Base-by-base conservation (phyloP, 1,284 basidiomycete genomes). In the Wallemia ichthyophaga region DNA sequence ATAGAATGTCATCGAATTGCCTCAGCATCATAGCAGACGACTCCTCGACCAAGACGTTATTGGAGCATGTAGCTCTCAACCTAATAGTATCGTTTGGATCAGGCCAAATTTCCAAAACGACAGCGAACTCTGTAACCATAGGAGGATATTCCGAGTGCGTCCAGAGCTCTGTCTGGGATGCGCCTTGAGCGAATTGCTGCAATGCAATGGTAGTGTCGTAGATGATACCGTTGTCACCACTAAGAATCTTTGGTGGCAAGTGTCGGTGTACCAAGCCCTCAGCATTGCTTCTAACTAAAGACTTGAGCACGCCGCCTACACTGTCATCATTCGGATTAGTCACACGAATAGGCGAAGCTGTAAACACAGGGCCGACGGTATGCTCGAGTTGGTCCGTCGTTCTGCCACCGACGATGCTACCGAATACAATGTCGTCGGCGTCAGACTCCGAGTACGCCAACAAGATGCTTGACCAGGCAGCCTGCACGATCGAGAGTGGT, bases 361-460 rank as follows among this genome's bases (percentile, higher is more conserved):
- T 56, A 24, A 56, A 56, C 19, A 27, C 27, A 5, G 55, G 55
- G 3, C 55, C 55, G 55, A 56, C 55, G n/a, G 25, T 26, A 24
- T 25, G 24, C 17, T 25, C 55, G 55, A 56, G 55, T 9, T 25
- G 15, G 25, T 25, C 25, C n/a, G 55, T 56, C n/a, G 55, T 26
- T 17, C 55, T 25, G n/a, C 27, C 27, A 25, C 25, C 24, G n/a
- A 56, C 27, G 19, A 56, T 27, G 25, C 25, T 26, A 27, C 55
- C 55, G 23, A 56, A 56, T 11, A 56, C 55, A 24, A 56, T 21
- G 25, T 25, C 24, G 55, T 17, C 15, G 19, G 25, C 27, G 25
- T 56, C 55, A 25, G 55, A 25, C n/a, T 56, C 55, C 15, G 55
- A 56, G 55, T 56, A 56, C 2, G 55, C 55, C 55, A 56, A 17